These are phyloP conservation scores for Talaromyces sp. DNA, from an alignment of 2,329 filamentous ascomycete genomes.

Conservation along the genomic window DNA sequence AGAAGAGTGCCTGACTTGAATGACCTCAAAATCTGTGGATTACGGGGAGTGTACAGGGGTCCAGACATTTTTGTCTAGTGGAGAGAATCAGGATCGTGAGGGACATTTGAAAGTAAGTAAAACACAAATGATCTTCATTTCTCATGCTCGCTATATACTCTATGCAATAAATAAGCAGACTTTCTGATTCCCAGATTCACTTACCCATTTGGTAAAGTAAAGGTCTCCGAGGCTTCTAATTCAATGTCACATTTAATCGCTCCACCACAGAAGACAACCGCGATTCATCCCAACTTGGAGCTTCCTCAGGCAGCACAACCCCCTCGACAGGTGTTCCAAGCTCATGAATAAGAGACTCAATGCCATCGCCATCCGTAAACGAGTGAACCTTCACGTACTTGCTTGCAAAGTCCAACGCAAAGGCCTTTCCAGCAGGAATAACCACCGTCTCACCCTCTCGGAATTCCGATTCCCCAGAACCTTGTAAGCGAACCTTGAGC, in stretches of 20 bases:
- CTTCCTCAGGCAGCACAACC: conserved; percentile 45
- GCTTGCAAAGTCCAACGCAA: conserved; percentile 50
- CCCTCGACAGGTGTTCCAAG: conserved; percentile 39
- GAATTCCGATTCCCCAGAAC: conserved; percentile 36
- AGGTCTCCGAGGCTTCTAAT: neutral
- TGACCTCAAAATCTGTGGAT: too few species aligned
- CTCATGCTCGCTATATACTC: too few species aligned
- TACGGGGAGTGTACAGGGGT: too few species aligned
- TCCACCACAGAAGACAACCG: conserved; percentile 21
- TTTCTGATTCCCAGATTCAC: too few species aligned
- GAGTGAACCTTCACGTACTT: conserved; percentile 52
- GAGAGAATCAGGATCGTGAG: too few species aligned
- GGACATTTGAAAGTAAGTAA: too few species aligned
- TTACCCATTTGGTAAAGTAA: too few species aligned
- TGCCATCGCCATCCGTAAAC: conserved; percentile 54
- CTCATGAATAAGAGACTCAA: conserved; percentile 50
- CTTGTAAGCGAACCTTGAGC: conserved; percentile 47
- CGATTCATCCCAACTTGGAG: conserved; percentile 26
- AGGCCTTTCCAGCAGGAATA: conserved; percentile 51
- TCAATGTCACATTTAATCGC: conserved; percentile 21
- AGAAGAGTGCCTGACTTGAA: too few species aligned
- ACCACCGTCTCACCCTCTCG: conserved; percentile 54
- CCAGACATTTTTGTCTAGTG: too few species aligned
- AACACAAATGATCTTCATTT: too few species aligned
- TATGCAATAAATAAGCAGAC: too few species aligned